Evolutionary conservation across 2,329 filamentous ascomycete species (phyloP), one percentile per base, ranked within the genome.

Genomic region (Fusarium brevicatenulatum): DNA sequence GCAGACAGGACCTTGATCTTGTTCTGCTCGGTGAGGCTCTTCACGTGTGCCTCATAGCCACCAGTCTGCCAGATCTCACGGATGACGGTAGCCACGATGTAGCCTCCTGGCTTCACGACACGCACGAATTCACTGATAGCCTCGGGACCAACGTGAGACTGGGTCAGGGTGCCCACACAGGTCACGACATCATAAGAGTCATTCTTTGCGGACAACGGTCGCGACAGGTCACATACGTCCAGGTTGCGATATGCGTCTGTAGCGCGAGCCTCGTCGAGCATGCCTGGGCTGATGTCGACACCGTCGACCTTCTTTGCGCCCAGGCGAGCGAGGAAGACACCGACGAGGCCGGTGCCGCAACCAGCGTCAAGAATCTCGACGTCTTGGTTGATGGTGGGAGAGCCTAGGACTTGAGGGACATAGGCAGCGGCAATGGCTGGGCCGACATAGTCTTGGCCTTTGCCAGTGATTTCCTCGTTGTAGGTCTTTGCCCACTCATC

Each of bases 331-430:
- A 89, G 83, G 32, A 83, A 84, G 25, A 83, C 77, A 8, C 86
- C 87, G 16, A 88, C 86, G 13, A 88, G 83, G 1, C 87, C 87
- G 1, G 87, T 89, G 8, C 87, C 87, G 64, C 87, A 89, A n/a
- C 87, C 87, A 28, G 87, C 87, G 66, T 89, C 87, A 0, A 88
- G 82, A 62, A 89, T 84, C 65, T 74, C 66, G 37, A 77, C 40
- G 25, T 71, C 66, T n/a, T 70, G 67, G 55, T 69, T 69, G 52
- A 79, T 70, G 36, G 69, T 66, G 12, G 73, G 72, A 43, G 72
- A 36, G 78, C 75, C 77, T 23, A 81, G 69, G 66, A 56, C 62
- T 47, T 80, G 44, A 75, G 81, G 71, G 65, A 85, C 71, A 70
- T 81, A 59, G 76, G 81, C 76, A 76, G 82, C 65, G 61, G 83